Conservation (phyloP, 106 monocot genomes). For the Iris macrosiphon region DNA sequence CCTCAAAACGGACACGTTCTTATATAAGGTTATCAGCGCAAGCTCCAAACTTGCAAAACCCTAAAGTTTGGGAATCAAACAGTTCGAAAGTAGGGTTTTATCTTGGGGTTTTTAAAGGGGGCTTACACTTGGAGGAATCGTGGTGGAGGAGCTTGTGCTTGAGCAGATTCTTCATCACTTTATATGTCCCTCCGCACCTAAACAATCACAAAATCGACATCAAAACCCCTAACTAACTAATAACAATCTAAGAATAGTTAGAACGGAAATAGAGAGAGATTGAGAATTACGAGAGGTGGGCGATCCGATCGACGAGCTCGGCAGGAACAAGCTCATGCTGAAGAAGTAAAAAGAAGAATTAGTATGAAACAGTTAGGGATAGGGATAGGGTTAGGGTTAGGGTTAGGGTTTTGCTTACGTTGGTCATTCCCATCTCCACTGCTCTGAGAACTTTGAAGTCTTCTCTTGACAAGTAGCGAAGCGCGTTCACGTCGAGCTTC, state of each 20-base stretch:
- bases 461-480: slow-evolving; percentile 83
- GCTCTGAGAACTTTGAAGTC: slow-evolving; percentile 93
- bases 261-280: not conserved
- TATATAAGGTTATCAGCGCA: no score
- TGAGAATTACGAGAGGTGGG: slow-evolving; percentile 60
- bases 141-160: slow-evolving; percentile 96
- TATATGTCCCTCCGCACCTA: slow-evolving; percentile 94
- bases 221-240: slow-evolving; percentile 4
- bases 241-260: not conserved
- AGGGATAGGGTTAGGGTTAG: not conserved
- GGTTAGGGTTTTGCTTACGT: slow-evolving; percentile 29
- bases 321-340: slow-evolving; percentile 93
- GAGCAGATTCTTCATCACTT: slow-evolving; percentile 84
- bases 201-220: not conserved
- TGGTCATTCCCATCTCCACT: slow-evolving; percentile 98
- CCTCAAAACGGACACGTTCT: no score
- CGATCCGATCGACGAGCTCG: slow-evolving; percentile 86
- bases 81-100: not conserved
- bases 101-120: not conserved
- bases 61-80: not conserved
- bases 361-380: not conserved
- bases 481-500: slow-evolving; percentile 94
- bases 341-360: not conserved
- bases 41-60: no score
- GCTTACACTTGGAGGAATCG: slow-evolving; percentile 86